A percentile compares a stretch with the other conserved stretches of the same genome.
Conservation (phyloP, 331 rosid genomes). For the Quercus tomentella region DNA sequence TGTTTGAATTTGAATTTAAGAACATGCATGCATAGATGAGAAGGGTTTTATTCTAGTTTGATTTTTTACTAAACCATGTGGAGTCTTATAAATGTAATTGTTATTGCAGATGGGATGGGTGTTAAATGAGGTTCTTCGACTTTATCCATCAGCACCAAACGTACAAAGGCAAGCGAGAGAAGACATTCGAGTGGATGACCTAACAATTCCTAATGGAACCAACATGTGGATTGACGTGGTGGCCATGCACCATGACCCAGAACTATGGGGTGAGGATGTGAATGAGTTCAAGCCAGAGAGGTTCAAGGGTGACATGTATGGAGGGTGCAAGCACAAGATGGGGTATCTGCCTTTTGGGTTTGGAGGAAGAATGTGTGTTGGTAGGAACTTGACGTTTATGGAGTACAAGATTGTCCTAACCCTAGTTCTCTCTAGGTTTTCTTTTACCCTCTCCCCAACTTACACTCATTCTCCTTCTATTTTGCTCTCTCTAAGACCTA, state of each 20-base stretch:
- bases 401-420: constrained; percentile 68
- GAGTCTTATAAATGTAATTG: neutral
- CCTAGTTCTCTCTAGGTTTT: constrained; percentile 61
- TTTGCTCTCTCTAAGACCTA: constrained; percentile 66
- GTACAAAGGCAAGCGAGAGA: constrained; percentile 75
- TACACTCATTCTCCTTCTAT: constrained; percentile 61
- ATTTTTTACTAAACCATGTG: neutral
- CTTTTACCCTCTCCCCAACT: constrained; percentile 37
- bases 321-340: constrained; percentile 81
- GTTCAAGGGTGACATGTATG: constrained; percentile 50
- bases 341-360: constrained; percentile 85
- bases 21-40: no score
- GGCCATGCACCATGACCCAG: constrained; percentile 63
- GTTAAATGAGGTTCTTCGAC: constrained; percentile 67
- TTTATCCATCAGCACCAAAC: constrained; percentile 82
- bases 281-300: constrained; percentile 73
- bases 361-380: constrained; percentile 84
- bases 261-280: constrained; percentile 66
- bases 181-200: constrained; percentile 50
- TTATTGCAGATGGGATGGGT: constrained; percentile 87
- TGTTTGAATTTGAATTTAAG: no score
- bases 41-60: no score
- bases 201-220: constrained; percentile 53
- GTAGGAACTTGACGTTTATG: constrained; percentile 68
- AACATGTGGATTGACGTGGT: constrained; percentile 83